Percentiles rank a stretch among this genome's conserved stretches.
phyloP scores from a whole-genome alignment of 2,329 filamentous ascomycete species.

The Lanzia echinophila region DNA sequence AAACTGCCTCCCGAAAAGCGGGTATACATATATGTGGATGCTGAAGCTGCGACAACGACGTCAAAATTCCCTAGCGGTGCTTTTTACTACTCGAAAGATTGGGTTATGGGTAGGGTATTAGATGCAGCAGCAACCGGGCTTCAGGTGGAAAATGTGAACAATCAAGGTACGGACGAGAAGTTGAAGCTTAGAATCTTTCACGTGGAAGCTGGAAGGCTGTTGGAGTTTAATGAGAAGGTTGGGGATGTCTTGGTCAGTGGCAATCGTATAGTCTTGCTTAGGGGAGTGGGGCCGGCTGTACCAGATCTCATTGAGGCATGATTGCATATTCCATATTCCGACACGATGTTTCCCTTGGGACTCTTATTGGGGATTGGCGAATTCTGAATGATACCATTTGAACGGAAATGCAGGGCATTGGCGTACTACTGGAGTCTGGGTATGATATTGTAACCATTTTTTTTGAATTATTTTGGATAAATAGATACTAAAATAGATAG shows the following conservation, averaged over 20 bases:
- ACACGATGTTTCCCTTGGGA: background rate
- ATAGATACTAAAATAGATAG: background rate
- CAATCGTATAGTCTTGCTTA: slow-evolving; percentile 81
- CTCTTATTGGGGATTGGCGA: background rate
- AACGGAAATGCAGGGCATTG: background rate
- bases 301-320: slow-evolving; percentile 58
- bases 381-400: slow-evolving; percentile 8
- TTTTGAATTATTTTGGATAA: background rate
- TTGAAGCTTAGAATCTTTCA: slow-evolving; percentile 84
- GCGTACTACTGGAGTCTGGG: slow-evolving; percentile 1
- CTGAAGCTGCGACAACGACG: slow-evolving; percentile 76
- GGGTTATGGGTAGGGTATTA: slow-evolving; percentile 79
- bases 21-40: slow-evolving; percentile 87
- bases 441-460: background rate
- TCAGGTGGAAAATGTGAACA: slow-evolving; percentile 80
- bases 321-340: slow-evolving; percentile 1
- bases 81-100: slow-evolving; percentile 76
- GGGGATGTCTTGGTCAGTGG: slow-evolving; percentile 68
- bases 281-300: slow-evolving; percentile 73
- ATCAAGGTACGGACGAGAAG: slow-evolving; percentile 66
- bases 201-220: slow-evolving; percentile 77
- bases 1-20: slow-evolving; percentile 75
- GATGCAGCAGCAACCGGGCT: slow-evolving; percentile 71
- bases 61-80: slow-evolving; percentile 76
- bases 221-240: slow-evolving; percentile 85